A percentile compares a stretch with the other conserved stretches of the same genome.
phyloP scores from a whole-genome alignment of 129 eudicot genomes.

The Tagetes patula region DNA sequence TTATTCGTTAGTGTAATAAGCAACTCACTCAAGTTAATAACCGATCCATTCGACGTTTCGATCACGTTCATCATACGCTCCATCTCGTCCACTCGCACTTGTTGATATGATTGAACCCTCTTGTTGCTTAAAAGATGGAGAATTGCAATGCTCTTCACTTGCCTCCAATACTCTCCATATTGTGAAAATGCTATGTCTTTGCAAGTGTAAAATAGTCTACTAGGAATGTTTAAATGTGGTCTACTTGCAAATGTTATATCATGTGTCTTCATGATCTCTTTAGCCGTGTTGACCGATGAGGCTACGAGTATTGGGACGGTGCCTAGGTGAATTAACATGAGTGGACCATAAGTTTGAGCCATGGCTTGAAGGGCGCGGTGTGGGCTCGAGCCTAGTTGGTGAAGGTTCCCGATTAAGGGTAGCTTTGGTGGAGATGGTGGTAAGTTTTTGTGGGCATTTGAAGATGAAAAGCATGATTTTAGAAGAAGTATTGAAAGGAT shows the following conservation, averaged over 20 bases:
- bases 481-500: neutral
- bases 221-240: neutral
- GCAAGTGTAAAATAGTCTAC: neutral
- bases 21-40: neutral
- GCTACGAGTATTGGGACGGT: neutral
- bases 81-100: neutral
- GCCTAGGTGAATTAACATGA: neutral
- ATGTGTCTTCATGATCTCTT: slow-evolving; percentile 5
- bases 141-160: neutral
- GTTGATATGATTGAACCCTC: neutral
- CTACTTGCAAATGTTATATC: neutral
- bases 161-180: slow-evolving; percentile 13
- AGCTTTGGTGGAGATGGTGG: slow-evolving; percentile 2
- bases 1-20: slow-evolving; percentile 2
- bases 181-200: neutral
- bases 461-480: neutral
- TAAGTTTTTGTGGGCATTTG: neutral
- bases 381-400: slow-evolving; percentile 10
- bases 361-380: neutral
- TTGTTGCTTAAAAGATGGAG: slow-evolving; percentile 13
- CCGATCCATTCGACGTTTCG: neutral
- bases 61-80: neutral
- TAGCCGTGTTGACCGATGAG: neutral
- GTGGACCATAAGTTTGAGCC: slow-evolving; percentile 6
- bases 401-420: slow-evolving; percentile 7